phyloP scores from a whole-genome alignment of 2,329 filamentous ascomycete species.

The Aspergillus cejpii region DNA sequence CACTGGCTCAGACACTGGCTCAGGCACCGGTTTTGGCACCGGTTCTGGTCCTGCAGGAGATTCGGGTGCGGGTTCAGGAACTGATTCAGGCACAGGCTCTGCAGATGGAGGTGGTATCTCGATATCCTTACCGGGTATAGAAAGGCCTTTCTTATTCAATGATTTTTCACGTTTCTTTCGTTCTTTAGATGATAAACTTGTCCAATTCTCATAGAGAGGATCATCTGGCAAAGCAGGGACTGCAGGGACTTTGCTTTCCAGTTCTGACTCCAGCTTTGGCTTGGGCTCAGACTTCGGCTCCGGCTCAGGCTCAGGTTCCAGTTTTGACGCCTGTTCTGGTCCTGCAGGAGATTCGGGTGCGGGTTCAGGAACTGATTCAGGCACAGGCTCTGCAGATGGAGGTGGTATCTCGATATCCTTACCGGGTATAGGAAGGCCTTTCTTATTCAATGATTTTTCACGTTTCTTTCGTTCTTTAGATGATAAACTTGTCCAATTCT shows the following conservation, averaged over 20 bases:
- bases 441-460: conserved; percentile 26
- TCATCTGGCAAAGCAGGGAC: conserved; percentile 32
- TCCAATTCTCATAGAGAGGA: conserved; percentile 33
- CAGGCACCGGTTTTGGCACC: conserved; percentile 16
- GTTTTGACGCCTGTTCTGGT: conserved; percentile 21
- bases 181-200: conserved; percentile 34
- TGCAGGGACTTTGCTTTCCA: too few relatives aligned
- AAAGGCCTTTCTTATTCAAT: conserved; percentile 23
- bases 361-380: conserved; percentile 2
- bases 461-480: conserved; percentile 44
- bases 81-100: conserved; percentile 20
- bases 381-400: conserved; percentile 20
- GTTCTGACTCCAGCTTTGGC: conserved; percentile 18
- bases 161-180: conserved; percentile 42
- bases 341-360: too few relatives aligned
- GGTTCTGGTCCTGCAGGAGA: conserved; percentile 7
- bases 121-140: conserved; percentile 28
- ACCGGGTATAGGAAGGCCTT: conserved; percentile 28
- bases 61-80: conserved; percentile 11
- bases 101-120: conserved; percentile 19
- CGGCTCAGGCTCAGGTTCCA: conserved; percentile 30
- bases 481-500: conserved; percentile 29
- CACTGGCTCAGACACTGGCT: conserved; percentile 12
- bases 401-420: conserved; percentile 24
- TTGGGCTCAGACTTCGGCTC: conserved; percentile 23